Conservation (phyloP, 2,329 filamentous ascomycete species). For the Xylariaceae sp. region DNA sequence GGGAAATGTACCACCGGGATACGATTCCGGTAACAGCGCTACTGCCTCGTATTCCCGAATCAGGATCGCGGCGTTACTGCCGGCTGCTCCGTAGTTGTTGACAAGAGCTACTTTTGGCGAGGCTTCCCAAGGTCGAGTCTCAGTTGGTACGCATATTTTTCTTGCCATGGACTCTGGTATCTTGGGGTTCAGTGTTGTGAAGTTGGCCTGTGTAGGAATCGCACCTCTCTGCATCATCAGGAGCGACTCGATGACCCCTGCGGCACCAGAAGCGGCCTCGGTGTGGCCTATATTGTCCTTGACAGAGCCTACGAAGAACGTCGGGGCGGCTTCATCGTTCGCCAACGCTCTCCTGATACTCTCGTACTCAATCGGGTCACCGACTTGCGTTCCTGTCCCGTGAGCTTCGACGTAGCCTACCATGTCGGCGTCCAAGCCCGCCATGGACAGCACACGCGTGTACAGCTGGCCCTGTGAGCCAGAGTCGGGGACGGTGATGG, state of each 20-base stretch:
- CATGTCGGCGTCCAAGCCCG: slow-evolving; percentile 15
- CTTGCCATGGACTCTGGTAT: slow-evolving; percentile 12
- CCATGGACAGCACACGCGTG: slow-evolving; percentile 22
- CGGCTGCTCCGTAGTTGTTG: slow-evolving; percentile 36
- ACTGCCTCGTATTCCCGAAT: too few relatives aligned
- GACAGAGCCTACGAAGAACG: slow-evolving; percentile 26
- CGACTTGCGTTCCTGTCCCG: slow-evolving; percentile 39
- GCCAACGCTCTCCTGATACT: slow-evolving; percentile 21
- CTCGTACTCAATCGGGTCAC: slow-evolving; percentile 32
- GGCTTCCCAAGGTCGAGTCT: slow-evolving; percentile 17
- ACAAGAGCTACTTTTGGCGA: slow-evolving; percentile 20
- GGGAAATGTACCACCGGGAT: too few relatives aligned
- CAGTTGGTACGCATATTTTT: slow-evolving; percentile 19
- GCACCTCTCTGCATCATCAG: slow-evolving; percentile 23
- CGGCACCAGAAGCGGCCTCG: slow-evolving; percentile 30
- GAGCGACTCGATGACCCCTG: slow-evolving; percentile 30
- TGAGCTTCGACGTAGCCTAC: slow-evolving; percentile 34
- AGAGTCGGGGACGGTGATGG: slow-evolving; percentile 36
- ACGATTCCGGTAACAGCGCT: too few relatives aligned
- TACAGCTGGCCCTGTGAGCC: slow-evolving; percentile 28
- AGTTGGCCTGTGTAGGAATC: slow-evolving; percentile 33
- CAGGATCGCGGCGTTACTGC: slow-evolving; percentile 12
- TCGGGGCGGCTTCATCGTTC: slow-evolving; percentile 9
- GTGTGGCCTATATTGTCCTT: slow-evolving; percentile 33
- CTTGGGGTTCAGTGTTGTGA: slow-evolving; percentile 25